phyloP scores from a whole-genome alignment of 2,329 filamentous ascomycete species.

The Trichoderma citrinoviride region DNA sequence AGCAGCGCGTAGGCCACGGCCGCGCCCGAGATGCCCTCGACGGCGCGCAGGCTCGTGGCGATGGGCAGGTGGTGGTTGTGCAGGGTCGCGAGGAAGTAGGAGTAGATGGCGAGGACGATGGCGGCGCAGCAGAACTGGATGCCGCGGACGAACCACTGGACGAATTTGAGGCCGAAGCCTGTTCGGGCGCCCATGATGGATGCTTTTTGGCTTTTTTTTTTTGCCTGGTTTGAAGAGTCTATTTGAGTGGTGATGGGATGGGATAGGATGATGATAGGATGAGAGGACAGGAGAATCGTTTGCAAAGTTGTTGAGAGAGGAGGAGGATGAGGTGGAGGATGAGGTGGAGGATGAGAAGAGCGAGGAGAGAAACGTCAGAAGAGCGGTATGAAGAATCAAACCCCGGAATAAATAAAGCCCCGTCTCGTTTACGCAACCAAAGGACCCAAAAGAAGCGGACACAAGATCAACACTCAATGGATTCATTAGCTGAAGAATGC shows the following conservation, averaged over 20 bases:
- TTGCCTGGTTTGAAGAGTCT: neutral
- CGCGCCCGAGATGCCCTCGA: conserved; percentile 73
- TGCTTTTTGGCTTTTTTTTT: neutral
- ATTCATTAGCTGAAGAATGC: too few species aligned
- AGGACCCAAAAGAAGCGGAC: neutral
- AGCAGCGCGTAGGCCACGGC: conserved; percentile 72
- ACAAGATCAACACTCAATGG: neutral
- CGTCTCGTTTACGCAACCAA: neutral
- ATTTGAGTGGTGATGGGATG: too few species aligned
- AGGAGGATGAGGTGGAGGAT: neutral
- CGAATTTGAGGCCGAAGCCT: conserved; percentile 60
- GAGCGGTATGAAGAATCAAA: neutral
- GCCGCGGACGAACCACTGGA: conserved; percentile 69
- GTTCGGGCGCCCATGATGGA: conserved; percentile 33
- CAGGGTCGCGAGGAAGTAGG: conserved; percentile 78
- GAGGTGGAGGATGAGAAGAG: neutral
- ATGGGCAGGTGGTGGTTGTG: conserved; percentile 63
- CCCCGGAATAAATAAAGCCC: neutral
- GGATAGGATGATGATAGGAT: neutral
- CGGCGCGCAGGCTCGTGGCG: conserved; percentile 64
- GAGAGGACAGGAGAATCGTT: neutral
- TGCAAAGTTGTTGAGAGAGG: neutral
- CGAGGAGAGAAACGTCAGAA: neutral
- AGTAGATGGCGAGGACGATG: conserved; percentile 75
- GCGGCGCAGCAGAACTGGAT: conserved; percentile 71